These are phyloP conservation scores for Shiraia sp. DNA, from an alignment of 2,329 filamentous ascomycete species.

Conservation along the genomic window DNA sequence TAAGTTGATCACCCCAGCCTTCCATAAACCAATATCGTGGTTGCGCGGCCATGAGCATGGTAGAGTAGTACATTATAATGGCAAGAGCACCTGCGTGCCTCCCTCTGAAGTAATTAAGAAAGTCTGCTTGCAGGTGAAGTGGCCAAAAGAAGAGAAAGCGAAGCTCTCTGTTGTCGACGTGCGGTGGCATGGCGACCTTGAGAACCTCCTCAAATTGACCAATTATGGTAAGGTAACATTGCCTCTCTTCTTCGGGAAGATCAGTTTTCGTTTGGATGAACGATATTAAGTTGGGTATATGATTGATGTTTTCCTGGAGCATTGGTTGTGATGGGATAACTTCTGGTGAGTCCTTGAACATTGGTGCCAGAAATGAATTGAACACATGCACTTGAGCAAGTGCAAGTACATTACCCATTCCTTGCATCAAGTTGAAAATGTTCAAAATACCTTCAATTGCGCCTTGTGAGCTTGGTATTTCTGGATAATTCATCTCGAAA, in stretches of 20 bases:
- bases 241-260: constrained; percentile 20
- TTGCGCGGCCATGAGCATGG: constrained; percentile 40
- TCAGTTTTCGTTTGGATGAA: constrained; percentile 27
- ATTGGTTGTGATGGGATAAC: constrained; percentile 32
- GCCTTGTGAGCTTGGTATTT: constrained; percentile 7
- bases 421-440: constrained; percentile 41
- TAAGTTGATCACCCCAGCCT: constrained; percentile 37
- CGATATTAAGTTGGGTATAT: constrained; percentile 18
- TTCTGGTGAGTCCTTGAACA: constrained; percentile 23
- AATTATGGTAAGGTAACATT: constrained; percentile 18
- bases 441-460: constrained; percentile 40
- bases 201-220: constrained; percentile 24
- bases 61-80: constrained; percentile 45
- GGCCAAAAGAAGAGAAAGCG: constrained; percentile 46
- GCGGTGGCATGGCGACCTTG: constrained; percentile 23
- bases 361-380: constrained; percentile 27
- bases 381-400: constrained; percentile 20
- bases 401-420: constrained; percentile 37
- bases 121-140: constrained; percentile 37
- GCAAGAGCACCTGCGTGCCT: constrained; percentile 41
- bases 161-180: constrained; percentile 38
- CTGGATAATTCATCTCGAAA: constrained; percentile 21
- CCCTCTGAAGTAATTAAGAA: constrained; percentile 34
- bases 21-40: constrained; percentile 47
- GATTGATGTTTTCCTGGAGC: constrained; percentile 25